Evolutionary conservation across 345 rosid genomes (phyloP).

Genomic region (Lagerstroemia speciosa): DNA sequence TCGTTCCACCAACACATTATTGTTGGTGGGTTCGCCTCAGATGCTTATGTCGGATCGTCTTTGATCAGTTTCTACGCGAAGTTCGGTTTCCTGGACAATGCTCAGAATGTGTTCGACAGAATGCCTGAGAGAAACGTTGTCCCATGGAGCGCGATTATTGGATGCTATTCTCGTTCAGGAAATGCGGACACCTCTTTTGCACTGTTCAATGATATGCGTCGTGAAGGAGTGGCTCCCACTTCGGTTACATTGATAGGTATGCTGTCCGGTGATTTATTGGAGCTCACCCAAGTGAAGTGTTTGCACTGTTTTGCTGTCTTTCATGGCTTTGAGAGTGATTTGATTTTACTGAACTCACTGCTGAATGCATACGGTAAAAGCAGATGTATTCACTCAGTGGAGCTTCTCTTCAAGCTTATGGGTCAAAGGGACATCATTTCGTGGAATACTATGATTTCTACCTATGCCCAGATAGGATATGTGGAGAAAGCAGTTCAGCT

Average conservation of each 20-base stretch:
- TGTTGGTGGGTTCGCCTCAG: conserved; percentile 43
- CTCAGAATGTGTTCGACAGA: conserved; percentile 40
- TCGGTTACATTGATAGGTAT: conserved; percentile 45
- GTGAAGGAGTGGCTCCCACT: conserved; percentile 31
- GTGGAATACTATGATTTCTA: conserved; percentile 46
- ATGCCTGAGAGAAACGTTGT: conserved; percentile 40
- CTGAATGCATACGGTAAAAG: conserved; percentile 39
- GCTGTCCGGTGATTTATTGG: conserved; percentile 30
- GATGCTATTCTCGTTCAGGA: conserved; percentile 39
- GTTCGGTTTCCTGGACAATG: conserved; percentile 16
- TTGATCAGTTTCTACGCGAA: conserved; percentile 36
- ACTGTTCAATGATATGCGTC: conserved; percentile 39
- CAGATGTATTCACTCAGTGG: conserved; percentile 29
- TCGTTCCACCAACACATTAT: conserved; percentile 36
- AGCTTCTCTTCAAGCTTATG: conserved; percentile 37
- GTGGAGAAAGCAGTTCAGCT: conserved; percentile 30
- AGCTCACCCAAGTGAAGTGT: conserved; percentile 28
- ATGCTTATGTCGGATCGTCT: conserved; percentile 42
- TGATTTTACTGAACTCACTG: conserved; percentile 31
- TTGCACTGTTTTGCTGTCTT: conserved; percentile 36
- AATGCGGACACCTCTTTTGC: conserved; percentile 20
- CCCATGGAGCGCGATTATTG: conserved; percentile 42
- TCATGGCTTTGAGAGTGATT: conserved; percentile 34
- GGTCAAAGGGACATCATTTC: conserved; percentile 42
- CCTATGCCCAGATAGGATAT: conserved; percentile 32